A percentile compares a stretch with the other conserved stretches of the same genome.
Conservation (phyloP, 1,139 yeast genomes). For the Taphrina populina region DNA sequence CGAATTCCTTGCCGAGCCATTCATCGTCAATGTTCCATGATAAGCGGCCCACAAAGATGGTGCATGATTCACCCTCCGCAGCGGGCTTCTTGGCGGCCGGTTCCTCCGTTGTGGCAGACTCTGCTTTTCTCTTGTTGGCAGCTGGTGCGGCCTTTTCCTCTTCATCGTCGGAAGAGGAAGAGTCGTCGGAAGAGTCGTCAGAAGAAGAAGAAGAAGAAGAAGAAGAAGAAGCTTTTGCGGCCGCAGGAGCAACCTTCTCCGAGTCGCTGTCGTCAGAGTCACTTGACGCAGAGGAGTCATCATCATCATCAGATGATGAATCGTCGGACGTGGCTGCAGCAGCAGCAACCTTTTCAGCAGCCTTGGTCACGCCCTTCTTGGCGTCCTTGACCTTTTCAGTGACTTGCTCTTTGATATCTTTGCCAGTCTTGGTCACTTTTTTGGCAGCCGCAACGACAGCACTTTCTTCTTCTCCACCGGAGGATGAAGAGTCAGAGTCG, state of each 20-base stretch:
- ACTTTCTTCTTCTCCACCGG: conserved; percentile 42
- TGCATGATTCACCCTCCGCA: conserved; percentile 56
- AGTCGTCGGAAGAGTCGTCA: conserved; percentile 39
- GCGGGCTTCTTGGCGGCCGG: conserved; percentile 43
- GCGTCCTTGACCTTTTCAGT: conserved; percentile 40
- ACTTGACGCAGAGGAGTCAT: conserved; percentile 12
- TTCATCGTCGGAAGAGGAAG: conserved; percentile 35
- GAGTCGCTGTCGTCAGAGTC: conserved; percentile 45
- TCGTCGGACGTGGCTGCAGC: conserved; percentile 20
- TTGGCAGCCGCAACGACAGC: conserved; percentile 43
- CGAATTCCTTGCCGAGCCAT: conserved; percentile 86
- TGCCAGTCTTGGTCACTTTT: conserved; percentile 41
- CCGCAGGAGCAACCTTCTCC: conserved; percentile 14
- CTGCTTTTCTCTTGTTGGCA: conserved; percentile 41
- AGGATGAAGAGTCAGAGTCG: conserved; percentile 36
- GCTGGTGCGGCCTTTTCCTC: conserved; percentile 38
- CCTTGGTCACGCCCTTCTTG: conserved; percentile 37
- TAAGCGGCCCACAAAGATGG: conserved; percentile 92
- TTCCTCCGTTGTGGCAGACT: conserved; percentile 40
- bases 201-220: conserved; percentile 18
- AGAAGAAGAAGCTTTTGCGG: conserved; percentile 21
- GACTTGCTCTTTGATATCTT: conserved; percentile 37
- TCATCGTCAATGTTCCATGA: conserved; percentile 97
- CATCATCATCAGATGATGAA: conserved; percentile 37
- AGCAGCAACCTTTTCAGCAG: conserved; percentile 38